These are phyloP conservation scores for Nothopassalora personata DNA, from an alignment of 2,329 filamentous ascomycete species.

Conservation along the genomic window DNA sequence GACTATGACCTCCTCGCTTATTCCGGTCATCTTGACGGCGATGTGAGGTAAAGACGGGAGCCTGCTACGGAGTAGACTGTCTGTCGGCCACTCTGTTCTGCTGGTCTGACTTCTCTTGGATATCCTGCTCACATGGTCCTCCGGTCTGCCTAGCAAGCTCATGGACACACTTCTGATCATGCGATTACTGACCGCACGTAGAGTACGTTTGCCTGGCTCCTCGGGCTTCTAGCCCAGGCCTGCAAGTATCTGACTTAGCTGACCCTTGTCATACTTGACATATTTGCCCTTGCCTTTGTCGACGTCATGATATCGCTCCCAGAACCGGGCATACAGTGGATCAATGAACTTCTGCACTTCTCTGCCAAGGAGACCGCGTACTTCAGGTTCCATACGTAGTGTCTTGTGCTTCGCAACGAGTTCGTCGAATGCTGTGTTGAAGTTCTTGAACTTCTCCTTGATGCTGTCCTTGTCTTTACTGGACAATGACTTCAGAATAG, in stretches of 20 bases:
- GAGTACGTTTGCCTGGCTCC: background rate
- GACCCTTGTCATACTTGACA: conserved; percentile 89
- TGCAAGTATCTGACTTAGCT: conserved; percentile 60
- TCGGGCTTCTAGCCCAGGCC: conserved; percentile 9
- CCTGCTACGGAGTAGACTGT: background rate
- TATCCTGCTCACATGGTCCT: background rate
- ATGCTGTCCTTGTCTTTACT: conserved; percentile 94
- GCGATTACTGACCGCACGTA: background rate
- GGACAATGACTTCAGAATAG: conserved; percentile 74
- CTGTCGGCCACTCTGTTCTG: background rate
- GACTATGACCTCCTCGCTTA: background rate
- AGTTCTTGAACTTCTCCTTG: conserved; percentile 90
- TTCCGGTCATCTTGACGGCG: background rate
- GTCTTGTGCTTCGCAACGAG: conserved; percentile 75
- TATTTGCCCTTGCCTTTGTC: conserved; percentile 98
- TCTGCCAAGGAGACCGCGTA: conserved; percentile 69
- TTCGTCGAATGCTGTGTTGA: conserved; percentile 88
- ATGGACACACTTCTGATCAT: background rate
- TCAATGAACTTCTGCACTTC: conserved; percentile 90
- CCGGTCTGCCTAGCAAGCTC: background rate
- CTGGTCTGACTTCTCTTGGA: background rate
- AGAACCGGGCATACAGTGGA: conserved; percentile 90
- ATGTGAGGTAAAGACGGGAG: background rate
- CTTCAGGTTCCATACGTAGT: conserved; percentile 86
- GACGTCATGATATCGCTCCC: conserved; percentile 94